A percentile compares a stretch with the other conserved stretches of the same genome.
phyloP scores from a whole-genome alignment of 179 eudicot species.

The Silene vulgaris region DNA sequence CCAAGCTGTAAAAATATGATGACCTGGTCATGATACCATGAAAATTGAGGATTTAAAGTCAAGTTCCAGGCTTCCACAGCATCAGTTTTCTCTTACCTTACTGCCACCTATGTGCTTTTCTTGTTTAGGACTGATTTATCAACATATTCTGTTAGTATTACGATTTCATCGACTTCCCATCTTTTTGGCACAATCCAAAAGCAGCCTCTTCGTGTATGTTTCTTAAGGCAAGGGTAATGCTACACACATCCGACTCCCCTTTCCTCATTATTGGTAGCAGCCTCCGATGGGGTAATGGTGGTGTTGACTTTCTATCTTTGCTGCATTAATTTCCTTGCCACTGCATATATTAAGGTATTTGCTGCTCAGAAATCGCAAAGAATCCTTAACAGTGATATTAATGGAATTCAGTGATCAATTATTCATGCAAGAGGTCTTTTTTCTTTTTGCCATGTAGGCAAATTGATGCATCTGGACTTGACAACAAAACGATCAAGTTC shows the following conservation, averaged over 20 bases:
- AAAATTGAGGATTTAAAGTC: neutral
- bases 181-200: neutral
- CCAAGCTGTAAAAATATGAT: neutral
- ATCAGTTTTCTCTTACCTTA: neutral
- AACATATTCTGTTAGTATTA: neutral
- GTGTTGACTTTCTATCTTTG: neutral
- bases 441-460: slow-evolving; percentile 43
- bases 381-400: too few relatives aligned
- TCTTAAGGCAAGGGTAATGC: neutral
- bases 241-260: neutral
- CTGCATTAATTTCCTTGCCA: neutral
- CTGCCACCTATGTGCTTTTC: neutral
- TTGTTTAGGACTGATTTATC: neutral
- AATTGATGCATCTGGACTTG: slow-evolving; percentile 44
- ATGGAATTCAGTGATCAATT: neutral
- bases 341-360: neutral
- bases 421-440: slow-evolving; percentile 6
- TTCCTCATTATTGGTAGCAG: neutral
- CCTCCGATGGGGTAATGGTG: neutral
- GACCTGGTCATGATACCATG: neutral
- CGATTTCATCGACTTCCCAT: neutral
- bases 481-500: slow-evolving; percentile 53
- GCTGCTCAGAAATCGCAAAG: neutral
- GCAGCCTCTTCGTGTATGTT: neutral
- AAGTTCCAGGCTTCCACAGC: neutral